These are phyloP conservation scores for Candida broadrunensis DNA, from an alignment of 805 yeast genomes.

Conservation along the genomic window DNA sequence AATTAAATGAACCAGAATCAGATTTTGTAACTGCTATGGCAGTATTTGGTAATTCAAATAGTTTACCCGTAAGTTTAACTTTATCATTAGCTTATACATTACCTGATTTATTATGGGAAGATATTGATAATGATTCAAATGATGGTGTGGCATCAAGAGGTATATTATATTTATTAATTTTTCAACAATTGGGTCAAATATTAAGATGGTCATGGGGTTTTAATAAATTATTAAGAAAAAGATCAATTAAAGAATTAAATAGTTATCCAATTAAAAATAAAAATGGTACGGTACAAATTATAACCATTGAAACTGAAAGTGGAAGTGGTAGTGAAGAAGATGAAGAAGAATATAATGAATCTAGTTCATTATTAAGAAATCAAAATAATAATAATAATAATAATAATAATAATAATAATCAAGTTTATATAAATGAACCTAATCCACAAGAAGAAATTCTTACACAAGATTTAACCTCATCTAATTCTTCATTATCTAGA, in stretches of 20 bases:
- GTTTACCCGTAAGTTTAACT: conserved; percentile 88
- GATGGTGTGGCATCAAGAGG: conserved; percentile 79
- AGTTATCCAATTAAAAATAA: conserved; percentile 12
- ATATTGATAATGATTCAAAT: conserved; percentile 59
- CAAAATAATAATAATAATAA: background rate
- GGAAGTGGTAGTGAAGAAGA: background rate
- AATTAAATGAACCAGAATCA: conserved; percentile 68
- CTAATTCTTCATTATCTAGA: background rate
- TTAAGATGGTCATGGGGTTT: conserved; percentile 88
- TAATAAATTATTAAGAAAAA: conserved; percentile 60
- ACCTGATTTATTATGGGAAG: conserved; percentile 76
- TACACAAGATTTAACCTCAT: background rate
- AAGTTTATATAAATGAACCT: no score
- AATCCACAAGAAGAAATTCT: no score
- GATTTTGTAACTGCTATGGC: conserved; percentile 97
- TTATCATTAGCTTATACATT: conserved; percentile 73
- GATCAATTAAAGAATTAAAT: conserved; percentile 36
- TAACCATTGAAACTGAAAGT: background rate
- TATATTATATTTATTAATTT: conserved; percentile 65
- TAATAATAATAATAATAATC: background rate
- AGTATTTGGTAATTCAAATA: conserved; percentile 93
- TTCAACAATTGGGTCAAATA: conserved; percentile 82
- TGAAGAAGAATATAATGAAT: background rate
- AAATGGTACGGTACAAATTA: conserved; percentile 2
- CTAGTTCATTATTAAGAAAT: background rate